These are phyloP conservation scores for Zygotorulaspora florentina DNA, from an alignment of 805 yeast genomes.

Conservation along the genomic window DNA sequence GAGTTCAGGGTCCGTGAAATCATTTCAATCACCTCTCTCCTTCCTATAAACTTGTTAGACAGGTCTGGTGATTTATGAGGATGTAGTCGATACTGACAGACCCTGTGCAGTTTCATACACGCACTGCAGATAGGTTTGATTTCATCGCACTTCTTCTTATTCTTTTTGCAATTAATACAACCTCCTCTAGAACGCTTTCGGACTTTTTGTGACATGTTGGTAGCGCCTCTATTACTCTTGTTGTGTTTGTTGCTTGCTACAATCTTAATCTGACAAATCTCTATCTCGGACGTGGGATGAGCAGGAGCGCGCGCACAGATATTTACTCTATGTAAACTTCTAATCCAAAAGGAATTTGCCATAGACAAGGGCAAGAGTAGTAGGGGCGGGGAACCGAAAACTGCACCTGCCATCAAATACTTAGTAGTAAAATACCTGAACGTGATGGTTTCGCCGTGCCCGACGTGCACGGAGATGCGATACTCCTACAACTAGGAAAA, in stretches of 20 bases:
- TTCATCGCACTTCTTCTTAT: conserved; percentile 1
- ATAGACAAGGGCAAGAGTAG: no score
- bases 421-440: no score
- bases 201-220: neutral
- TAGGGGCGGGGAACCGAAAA: no score
- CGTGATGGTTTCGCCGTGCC: no score
- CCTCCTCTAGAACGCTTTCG: conserved; percentile 1
- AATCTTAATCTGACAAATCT: neutral
- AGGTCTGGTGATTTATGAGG: neutral
- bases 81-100: neutral
- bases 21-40: neutral
- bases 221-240: neutral
- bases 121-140: neutral
- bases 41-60: neutral
- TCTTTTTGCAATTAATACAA: neutral
- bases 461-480: no score
- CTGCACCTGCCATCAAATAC: no score
- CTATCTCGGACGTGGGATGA: no score
- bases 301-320: no score
- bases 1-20: neutral
- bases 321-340: no score
- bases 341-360: no score
- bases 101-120: neutral
- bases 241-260: neutral
- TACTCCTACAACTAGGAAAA: no score